Percentiles rank a stretch among this genome's conserved stretches.
These are phyloP conservation scores for Pyronema omphalodes DNA, from an alignment of 495 filamentous ascomycete genomes.

Conservation along the genomic window DNA sequence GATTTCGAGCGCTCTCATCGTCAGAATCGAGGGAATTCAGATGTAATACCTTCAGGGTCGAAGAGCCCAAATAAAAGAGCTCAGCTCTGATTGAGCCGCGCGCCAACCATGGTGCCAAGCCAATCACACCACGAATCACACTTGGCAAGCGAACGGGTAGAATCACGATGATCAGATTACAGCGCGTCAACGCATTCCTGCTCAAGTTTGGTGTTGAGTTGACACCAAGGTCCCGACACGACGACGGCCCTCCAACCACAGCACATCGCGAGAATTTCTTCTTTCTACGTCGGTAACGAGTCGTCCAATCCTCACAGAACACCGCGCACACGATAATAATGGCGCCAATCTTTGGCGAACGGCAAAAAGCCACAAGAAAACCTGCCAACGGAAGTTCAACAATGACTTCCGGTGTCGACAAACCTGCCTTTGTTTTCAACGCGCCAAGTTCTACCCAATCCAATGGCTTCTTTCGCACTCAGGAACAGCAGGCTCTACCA, in stretches of 20 bases:
- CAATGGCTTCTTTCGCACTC: constrained; percentile 12
- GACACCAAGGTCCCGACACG: background rate
- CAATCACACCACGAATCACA: too few relatives aligned
- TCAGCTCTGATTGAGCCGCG: too few relatives aligned
- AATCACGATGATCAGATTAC: constrained; percentile 10
- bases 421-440: constrained; percentile 15
- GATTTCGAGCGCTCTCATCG: too few relatives aligned
- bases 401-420: constrained; percentile 4
- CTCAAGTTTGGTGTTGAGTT: background rate
- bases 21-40: too few relatives aligned
- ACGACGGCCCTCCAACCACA: background rate
- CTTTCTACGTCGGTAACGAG: constrained; percentile 9
- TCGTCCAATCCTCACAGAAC: constrained; percentile 1
- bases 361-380: constrained; percentile 4
- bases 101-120: too few relatives aligned
- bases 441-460: constrained; percentile 11
- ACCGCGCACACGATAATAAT: constrained; percentile 7
- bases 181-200: constrained; percentile 2
- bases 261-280: constrained; percentile 9
- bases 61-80: too few relatives aligned
- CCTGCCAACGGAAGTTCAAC: background rate
- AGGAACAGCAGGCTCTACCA: constrained; percentile 9
- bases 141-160: too few relatives aligned
- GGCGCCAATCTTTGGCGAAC: constrained; percentile 16
- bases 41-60: too few relatives aligned